A percentile compares a stretch with the other conserved stretches of the same genome.
These are phyloP conservation scores for Prunus persica DNA, from an alignment of 306 rosid species.

Conservation along the genomic window DNA sequence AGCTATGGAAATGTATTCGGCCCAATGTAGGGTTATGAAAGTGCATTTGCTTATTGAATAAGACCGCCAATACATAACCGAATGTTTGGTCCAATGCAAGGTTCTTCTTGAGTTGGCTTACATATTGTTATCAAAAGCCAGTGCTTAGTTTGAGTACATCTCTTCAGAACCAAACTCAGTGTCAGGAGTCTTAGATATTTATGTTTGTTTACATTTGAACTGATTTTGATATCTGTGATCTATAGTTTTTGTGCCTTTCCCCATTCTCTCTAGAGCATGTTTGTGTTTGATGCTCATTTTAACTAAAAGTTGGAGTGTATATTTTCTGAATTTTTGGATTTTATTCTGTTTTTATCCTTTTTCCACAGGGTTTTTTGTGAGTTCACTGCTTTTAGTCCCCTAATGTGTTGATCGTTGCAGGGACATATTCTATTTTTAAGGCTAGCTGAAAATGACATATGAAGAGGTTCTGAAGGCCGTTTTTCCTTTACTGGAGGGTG, in stretches of 20 bases:
- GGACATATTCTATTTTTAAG: neutral
- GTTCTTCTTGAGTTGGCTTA: neutral
- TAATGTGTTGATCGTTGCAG: constrained; percentile 10
- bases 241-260: neutral
- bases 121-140: neutral
- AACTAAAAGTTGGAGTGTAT: neutral
- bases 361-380: constrained; percentile 4
- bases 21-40: neutral
- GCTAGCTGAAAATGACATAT: constrained; percentile 41
- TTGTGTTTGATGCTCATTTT: neutral
- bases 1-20: neutral
- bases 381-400: constrained; percentile 13
- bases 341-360: constrained; percentile 7
- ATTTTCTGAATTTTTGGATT: neutral
- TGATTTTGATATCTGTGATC: neutral
- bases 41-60: neutral
- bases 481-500: constrained; percentile 86
- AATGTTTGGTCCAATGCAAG: neutral
- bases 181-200: neutral
- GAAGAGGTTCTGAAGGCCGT: constrained; percentile 80
- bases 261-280: neutral
- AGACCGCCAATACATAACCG: neutral
- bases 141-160: neutral
- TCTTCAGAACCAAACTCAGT: neutral
- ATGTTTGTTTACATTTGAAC: neutral